Conservation (phyloP, 164 flowering plant species). For the Kalanchoe fedtschenkoi region DNA sequence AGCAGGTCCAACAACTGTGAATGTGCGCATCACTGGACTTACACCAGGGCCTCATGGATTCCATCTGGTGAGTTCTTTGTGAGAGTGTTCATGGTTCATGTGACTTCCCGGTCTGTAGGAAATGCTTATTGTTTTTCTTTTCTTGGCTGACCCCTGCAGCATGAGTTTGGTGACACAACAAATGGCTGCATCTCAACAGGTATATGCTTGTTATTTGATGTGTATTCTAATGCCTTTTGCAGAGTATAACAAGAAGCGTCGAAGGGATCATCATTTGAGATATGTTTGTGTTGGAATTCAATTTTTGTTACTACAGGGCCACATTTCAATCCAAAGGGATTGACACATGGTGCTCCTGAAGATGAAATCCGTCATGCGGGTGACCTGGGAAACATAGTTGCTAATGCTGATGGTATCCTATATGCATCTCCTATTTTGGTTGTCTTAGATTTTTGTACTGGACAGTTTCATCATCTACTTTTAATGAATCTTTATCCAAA, state of each 20-base stretch:
- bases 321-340: slow-evolving; percentile 71
- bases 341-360: slow-evolving; percentile 95
- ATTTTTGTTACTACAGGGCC: slow-evolving; percentile 30
- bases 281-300: not conserved
- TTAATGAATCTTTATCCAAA: not conserved
- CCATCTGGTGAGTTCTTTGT: slow-evolving; percentile 47
- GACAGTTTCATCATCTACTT: not conserved
- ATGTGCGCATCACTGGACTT: slow-evolving; percentile 56
- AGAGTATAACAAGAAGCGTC: not conserved
- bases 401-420: slow-evolving; percentile 70
- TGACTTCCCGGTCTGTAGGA: not conserved
- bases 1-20: slow-evolving; percentile 79
- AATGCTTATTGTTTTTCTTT: not conserved
- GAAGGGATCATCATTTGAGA: not conserved
- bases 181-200: slow-evolving; percentile 97
- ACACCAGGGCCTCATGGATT: slow-evolving; percentile 83
- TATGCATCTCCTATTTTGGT: not conserved
- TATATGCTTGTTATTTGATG: slow-evolving; percentile 11
- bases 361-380: slow-evolving; percentile 98
- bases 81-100: not conserved
- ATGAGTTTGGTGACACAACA: slow-evolving; percentile 85
- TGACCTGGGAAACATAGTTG: slow-evolving; percentile 99
- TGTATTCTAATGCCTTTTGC: not conserved
- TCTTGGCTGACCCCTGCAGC: slow-evolving; percentile 31
- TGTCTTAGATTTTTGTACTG: not conserved